Percentiles rank a stretch among this genome's conserved stretches.
Conservation (phyloP, 192 early-diverging fungal species). For the Rhizophagus sp. region DNA sequence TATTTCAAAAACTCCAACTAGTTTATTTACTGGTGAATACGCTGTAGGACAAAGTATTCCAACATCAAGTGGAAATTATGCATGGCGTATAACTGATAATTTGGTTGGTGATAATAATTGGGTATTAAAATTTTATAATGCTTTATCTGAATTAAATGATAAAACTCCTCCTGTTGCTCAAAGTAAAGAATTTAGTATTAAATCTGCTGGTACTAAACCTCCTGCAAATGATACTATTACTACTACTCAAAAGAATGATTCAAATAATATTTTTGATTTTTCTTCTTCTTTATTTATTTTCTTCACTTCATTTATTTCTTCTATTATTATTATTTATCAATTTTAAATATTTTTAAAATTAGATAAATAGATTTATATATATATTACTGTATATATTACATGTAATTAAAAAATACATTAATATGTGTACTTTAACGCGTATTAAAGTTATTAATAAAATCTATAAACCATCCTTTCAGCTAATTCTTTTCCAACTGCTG, state of each 20-base stretch:
- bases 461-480: background rate
- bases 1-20: background rate
- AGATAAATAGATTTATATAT: too few species aligned
- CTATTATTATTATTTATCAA: background rate
- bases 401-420: too few species aligned
- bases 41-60: background rate
- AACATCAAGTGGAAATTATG: background rate
- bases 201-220: background rate
- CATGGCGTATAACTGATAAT: background rate
- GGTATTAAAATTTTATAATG: background rate
- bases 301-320: background rate
- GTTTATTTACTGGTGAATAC: background rate
- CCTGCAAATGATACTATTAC: background rate
- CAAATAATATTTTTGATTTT: background rate
- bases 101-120: background rate
- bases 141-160: background rate
- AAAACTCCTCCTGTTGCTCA: background rate
- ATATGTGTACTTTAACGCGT: too few species aligned
- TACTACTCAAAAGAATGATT: background rate
- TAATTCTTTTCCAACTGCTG: background rate
- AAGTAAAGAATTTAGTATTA: background rate
- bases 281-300: background rate
- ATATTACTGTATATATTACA: too few species aligned
- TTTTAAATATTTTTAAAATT: too few species aligned
- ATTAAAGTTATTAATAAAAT: too few species aligned